These are phyloP conservation scores for Cylindrodendrum hubeiense DNA, from an alignment of 2,329 filamentous ascomycete genomes.

Conservation along the genomic window DNA sequence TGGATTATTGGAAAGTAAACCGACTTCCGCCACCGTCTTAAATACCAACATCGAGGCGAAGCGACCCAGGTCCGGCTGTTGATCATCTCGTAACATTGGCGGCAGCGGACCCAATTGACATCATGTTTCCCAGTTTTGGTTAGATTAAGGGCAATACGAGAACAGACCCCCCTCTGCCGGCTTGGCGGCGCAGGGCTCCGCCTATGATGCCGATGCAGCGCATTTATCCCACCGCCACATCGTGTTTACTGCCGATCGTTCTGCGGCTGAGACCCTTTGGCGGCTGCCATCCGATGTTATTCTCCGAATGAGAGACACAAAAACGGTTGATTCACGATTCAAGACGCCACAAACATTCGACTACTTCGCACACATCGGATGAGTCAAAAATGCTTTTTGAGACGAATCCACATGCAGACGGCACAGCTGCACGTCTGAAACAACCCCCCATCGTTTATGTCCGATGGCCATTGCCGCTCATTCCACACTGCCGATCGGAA, in stretches of 20 bases:
- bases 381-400: not conserved
- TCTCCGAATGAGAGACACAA: not conserved
- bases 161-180: not conserved
- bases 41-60: conserved; percentile 22
- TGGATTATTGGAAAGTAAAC: not conserved
- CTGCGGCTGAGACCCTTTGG: not conserved
- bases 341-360: not conserved
- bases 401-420: not conserved
- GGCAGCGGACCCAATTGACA: conserved; percentile 32
- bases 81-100: conserved; percentile 29
- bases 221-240: not conserved
- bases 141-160: conserved; percentile 10
- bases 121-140: conserved; percentile 24
- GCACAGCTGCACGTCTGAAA: not conserved
- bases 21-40: conserved; percentile 7
- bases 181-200: not conserved
- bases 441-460: not conserved
- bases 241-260: not conserved
- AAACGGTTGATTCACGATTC: not conserved
- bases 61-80: conserved; percentile 27
- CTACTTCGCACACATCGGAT: not conserved
- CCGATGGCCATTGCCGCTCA: not conserved
- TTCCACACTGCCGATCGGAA: not conserved
- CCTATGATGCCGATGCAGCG: not conserved
- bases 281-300: not conserved